Base-by-base conservation (phyloP, 352 stramenopile species). In the Poterioochromonas sp. region DNA sequence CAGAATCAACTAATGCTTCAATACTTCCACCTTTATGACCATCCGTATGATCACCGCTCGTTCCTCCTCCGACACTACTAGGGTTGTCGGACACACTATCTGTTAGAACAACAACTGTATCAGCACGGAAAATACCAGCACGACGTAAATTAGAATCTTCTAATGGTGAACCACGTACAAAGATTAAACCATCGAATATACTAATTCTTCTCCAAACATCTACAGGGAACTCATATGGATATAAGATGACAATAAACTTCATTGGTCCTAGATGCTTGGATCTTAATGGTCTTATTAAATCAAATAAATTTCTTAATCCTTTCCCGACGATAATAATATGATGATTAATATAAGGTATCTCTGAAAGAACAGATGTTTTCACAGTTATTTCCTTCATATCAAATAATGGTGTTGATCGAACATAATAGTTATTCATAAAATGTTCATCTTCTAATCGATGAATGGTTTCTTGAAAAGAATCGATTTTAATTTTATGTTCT, bases 241-340 rank as follows among this genome's bases (percentile, higher is more conserved):
- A 78, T 20, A 78, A 34, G 5, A 78, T 37, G 5, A 78, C 54
- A 53, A 78, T 78, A 37, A 37, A 53, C 1, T 35, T 26, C 1
- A 69, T 32, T 29, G 32, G 8, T 63, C 69, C 69, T 53, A 78
- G 47, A 49, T 78, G 29, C 34, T 78, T 78, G 15, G 71, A 40
- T 47, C 71, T 3, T 44, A 78, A 39, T 15, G 71, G 71, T 1
- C 47, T 2, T 22, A 78, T 78, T 15, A 78, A 69, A 65, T 78
- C 71, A 39, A 39, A 78, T 39, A 78, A 35, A 35, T 78, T 78
- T 3, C 29, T 32, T 12, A 78, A 35, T 35, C 34, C 71, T 53
- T 78, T 78, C 12, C 43, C 71, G 0, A 78, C 22, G 22, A 78
- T 34, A 39, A 78, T 78, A 3, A 69, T 37, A 69, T 78, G 71